Evolutionary conservation across 2,329 filamentous ascomycete genomes (phyloP).

Genomic region (Stromatinia cepivora): DNA sequence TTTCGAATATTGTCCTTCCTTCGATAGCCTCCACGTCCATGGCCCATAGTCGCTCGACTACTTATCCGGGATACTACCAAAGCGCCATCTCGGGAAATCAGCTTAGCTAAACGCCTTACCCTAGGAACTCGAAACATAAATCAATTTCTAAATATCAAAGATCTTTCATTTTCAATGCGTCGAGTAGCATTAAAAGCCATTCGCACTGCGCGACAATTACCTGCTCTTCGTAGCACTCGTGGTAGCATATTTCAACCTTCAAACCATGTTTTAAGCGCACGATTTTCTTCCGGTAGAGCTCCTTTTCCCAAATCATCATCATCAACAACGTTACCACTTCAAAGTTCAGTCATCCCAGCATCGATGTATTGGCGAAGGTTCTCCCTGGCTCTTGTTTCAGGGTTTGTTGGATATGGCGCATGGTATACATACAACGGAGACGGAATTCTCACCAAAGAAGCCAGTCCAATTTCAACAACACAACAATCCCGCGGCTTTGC

Average conservation of each 20-base stretch:
- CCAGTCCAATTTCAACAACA: conserved; percentile 24
- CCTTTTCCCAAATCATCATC: conserved; percentile 21
- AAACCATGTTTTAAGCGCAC: conserved; percentile 49
- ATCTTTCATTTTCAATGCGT: conserved; percentile 60
- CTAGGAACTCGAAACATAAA: background rate
- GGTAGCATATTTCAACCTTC: conserved; percentile 46
- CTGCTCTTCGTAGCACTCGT: conserved; percentile 55
- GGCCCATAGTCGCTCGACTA: background rate
- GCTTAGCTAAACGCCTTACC: conserved; percentile 21
- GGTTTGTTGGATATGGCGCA: conserved; percentile 69
- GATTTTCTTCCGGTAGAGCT: conserved; percentile 44
- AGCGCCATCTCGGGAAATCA: conserved; percentile 16
- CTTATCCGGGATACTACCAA: conserved; percentile 17
- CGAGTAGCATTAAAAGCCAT: conserved; percentile 67
- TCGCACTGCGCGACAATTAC: conserved; percentile 65
- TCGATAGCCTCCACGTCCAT: background rate
- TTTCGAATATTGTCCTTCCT: background rate
- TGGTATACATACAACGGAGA: conserved; percentile 68
- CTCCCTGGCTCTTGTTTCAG: conserved; percentile 65
- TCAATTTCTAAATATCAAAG: conserved; percentile 14
- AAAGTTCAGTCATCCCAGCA: conserved; percentile 38
- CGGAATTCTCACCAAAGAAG: conserved; percentile 22
- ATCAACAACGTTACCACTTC: conserved; percentile 32
- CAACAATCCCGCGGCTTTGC: conserved; percentile 38
- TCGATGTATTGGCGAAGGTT: conserved; percentile 76